Evolutionary conservation across 2,329 filamentous ascomycete genomes (phyloP).

Genomic region (Colletotrichum cereale): DNA sequence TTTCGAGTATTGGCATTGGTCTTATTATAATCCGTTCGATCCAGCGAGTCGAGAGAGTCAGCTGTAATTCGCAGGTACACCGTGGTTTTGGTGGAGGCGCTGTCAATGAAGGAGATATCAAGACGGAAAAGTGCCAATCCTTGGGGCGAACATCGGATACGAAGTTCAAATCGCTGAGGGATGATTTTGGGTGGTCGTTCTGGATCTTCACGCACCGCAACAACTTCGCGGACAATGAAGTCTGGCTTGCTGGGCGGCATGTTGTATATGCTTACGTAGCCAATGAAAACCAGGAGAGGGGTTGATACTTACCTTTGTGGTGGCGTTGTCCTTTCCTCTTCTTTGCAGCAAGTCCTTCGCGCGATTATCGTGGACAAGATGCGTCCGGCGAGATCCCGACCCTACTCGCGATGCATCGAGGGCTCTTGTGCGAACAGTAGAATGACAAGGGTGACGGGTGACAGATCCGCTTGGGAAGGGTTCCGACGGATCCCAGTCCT

Average conservation of each 20-base stretch:
- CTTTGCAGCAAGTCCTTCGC: neutral
- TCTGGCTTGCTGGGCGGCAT: constrained; percentile 3
- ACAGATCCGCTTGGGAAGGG: neutral
- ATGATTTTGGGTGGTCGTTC: constrained; percentile 1
- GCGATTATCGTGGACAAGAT: constrained; percentile 6
- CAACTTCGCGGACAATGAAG: neutral
- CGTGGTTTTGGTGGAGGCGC: neutral
- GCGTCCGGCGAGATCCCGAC: constrained; percentile 1
- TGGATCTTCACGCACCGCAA: constrained; percentile 22
- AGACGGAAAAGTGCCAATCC: constrained; percentile 6
- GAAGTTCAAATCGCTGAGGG: neutral
- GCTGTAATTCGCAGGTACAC: neutral
- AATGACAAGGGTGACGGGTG: constrained; percentile 15
- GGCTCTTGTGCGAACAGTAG: constrained; percentile 24
- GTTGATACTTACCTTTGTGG: constrained; percentile 9
- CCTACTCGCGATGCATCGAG: constrained; percentile 13
- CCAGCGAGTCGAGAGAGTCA: neutral
- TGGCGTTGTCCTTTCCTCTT: neutral
- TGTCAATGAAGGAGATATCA: neutral
- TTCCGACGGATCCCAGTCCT: neutral
- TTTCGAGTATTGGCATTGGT: neutral
- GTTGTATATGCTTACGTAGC: neutral
- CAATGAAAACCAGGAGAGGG: neutral
- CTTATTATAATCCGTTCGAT: neutral
- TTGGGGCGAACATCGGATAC: neutral